Evolutionary conservation across 2,329 filamentous ascomycete species (phyloP).

Genomic region (Colletotrichum siamense): DNA sequence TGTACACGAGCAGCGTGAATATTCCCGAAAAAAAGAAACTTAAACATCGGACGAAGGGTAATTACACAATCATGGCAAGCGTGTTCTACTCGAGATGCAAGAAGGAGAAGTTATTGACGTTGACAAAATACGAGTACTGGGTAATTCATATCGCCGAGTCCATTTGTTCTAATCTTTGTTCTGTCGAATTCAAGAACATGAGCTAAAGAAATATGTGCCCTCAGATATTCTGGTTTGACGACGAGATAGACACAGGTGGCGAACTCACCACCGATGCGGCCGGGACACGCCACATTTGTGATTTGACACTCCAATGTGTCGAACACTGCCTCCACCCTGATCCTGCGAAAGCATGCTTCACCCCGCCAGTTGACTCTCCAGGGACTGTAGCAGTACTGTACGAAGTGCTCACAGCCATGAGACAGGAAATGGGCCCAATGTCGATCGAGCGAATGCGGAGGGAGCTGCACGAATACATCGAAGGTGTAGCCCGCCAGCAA

Average conservation of each 20-base stretch:
- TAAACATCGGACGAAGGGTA: not conserved
- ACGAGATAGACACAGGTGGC: not conserved
- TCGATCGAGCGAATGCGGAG: not conserved
- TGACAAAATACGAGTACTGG: not conserved
- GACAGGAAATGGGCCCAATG: not conserved
- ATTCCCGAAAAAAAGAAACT: not conserved
- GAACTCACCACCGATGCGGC: not conserved
- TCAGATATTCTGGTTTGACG: not conserved
- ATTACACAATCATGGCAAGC: not conserved
- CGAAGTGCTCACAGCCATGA: not conserved
- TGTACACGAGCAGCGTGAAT: not conserved
- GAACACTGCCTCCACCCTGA: not conserved
- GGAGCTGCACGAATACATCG: not conserved
- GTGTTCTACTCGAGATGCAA: not conserved
- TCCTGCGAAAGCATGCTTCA: not conserved
- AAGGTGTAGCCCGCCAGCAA: not conserved
- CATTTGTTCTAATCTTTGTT: fast-evolving
- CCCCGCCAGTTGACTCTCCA: not conserved
- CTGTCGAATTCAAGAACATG: not conserved
- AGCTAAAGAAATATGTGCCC: not conserved
- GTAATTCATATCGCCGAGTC: not conserved
- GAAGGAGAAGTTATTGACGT: not conserved
- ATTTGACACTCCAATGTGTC: not conserved
- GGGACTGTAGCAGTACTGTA: not conserved
- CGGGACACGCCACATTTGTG: not conserved